Percentiles rank a stretch among this genome's conserved stretches.
Conservation (phyloP, 352 stramenopile species). For the Phytophthora podocarpi region DNA sequence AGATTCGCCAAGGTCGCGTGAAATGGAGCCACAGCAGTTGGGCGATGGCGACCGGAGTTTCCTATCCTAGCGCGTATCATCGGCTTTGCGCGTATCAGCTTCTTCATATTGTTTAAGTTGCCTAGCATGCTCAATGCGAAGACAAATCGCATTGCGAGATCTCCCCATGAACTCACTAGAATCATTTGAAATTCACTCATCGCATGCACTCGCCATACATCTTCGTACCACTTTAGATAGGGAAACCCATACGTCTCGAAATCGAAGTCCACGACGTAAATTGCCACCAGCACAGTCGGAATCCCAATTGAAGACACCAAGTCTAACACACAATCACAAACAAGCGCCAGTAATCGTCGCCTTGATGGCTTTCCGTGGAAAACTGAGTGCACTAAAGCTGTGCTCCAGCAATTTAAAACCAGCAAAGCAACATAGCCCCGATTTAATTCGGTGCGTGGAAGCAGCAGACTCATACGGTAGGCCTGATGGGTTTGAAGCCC, state of each 20-base stretch:
- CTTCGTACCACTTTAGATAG: conserved; percentile 45
- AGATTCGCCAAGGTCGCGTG: conserved; percentile 10
- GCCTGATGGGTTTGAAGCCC: conserved; percentile 36
- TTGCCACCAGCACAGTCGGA: conserved; percentile 25
- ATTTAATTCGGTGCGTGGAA: conserved; percentile 30
- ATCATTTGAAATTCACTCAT: conserved; percentile 57
- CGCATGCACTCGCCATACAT: conserved; percentile 44
- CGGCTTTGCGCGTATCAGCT: conserved; percentile 15
- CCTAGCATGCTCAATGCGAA: conserved; percentile 37
- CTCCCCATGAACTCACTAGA: conserved; percentile 37
- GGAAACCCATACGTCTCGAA: conserved; percentile 19
- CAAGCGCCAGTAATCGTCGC: conserved; percentile 28
- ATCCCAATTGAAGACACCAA: conserved; percentile 46
- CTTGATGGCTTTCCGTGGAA: conserved; percentile 18
- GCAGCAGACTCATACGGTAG: conserved; percentile 32
- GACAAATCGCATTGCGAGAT: conserved; percentile 29
- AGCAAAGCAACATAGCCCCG: conserved; percentile 32
- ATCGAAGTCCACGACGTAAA: conserved; percentile 27
- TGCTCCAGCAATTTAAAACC: conserved; percentile 46
- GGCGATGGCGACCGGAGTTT: conserved; percentile 1
- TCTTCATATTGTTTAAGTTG: conserved; percentile 45
- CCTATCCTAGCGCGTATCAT: neutral
- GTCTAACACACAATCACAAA: conserved; percentile 46
- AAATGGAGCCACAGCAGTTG: conserved; percentile 25
- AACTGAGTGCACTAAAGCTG: conserved; percentile 32